A percentile compares a stretch with the other conserved stretches of the same genome.
These are phyloP conservation scores for Annulohypoxylon truncatum DNA, from an alignment of 2,329 filamentous ascomycete genomes.

Conservation along the genomic window DNA sequence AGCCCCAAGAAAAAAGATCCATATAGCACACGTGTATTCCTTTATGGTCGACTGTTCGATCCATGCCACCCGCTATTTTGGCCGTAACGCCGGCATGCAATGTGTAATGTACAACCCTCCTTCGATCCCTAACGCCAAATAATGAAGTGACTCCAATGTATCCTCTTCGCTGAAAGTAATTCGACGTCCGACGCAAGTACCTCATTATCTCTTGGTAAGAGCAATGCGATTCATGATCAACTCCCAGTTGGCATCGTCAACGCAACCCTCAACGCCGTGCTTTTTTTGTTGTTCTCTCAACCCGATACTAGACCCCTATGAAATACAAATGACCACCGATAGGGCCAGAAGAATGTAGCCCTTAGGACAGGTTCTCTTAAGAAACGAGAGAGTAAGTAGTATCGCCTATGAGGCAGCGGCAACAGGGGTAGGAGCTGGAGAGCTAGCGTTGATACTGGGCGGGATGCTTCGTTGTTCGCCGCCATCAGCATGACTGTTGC, in stretches of 20 bases:
- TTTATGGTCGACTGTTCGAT: conserved; percentile 11
- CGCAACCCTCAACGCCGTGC: conserved; percentile 48
- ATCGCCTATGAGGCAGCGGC: conserved; percentile 55
- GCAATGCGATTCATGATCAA: conserved; percentile 15
- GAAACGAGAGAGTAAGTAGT: conserved; percentile 5
- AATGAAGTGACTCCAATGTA: conserved; percentile 20
- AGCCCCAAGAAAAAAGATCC: background rate
- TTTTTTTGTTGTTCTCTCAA: conserved; percentile 40
- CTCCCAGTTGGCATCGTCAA: conserved; percentile 28
- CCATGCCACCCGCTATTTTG: conserved; percentile 16
- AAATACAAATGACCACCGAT: conserved; percentile 32
- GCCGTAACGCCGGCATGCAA: conserved; percentile 21
- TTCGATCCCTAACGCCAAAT: conserved; percentile 29
- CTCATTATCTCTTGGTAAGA: background rate
- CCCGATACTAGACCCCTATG: conserved; percentile 39
- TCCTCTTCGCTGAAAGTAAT: conserved; percentile 16
- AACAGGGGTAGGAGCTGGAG: conserved; percentile 63
- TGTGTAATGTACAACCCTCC: conserved; percentile 42
- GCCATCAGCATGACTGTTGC: conserved; percentile 56
- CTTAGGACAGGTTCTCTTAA: conserved; percentile 23
- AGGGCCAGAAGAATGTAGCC: conserved; percentile 12
- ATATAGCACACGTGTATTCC: conserved; percentile 8
- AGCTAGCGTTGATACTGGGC: conserved; percentile 63
- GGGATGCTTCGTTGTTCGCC: conserved; percentile 64
- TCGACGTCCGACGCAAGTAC: conserved; percentile 1